Conservation (phyloP, 768 basidiomycete species). For the Rhodotorula toruloides region DNA sequence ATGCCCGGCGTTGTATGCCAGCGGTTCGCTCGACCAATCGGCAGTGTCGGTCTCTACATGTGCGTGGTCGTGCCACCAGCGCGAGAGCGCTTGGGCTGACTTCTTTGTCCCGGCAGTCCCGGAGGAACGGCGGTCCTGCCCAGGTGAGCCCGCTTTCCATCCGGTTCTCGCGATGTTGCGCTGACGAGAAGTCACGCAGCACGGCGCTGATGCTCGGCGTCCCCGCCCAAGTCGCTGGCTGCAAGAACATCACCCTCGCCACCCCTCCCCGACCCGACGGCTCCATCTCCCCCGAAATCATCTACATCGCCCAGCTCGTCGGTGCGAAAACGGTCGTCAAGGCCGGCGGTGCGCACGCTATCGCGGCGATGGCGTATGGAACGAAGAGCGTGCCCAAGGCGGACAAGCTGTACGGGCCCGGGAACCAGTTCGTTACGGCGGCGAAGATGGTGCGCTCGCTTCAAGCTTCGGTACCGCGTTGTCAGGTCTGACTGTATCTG, state of each 20-base stretch:
- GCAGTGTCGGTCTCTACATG: constrained; percentile 91
- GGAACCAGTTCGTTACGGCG: constrained; percentile 99
- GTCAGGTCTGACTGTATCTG: too few species aligned
- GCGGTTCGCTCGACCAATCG: constrained; percentile 89
- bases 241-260: constrained; percentile 82
- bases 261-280: constrained; percentile 94
- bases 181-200: not conserved
- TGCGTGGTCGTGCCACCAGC: not conserved
- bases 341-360: constrained; percentile 93
- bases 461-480: not conserved
- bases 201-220: constrained; percentile 98
- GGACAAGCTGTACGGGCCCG: constrained; percentile 98
- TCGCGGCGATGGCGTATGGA: constrained; percentile 94
- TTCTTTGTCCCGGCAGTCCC: constrained; percentile 49
- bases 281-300: constrained; percentile 88
- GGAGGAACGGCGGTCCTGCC: constrained; percentile 95
- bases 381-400: constrained; percentile 93
- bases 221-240: constrained; percentile 94
- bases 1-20: constrained; percentile 97
- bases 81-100: not conserved
- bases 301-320: constrained; percentile 88
- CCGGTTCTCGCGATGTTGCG: not conserved
- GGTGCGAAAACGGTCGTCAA: constrained; percentile 86
- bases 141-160: constrained; percentile 48
- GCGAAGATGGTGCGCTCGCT: constrained; percentile 70